A percentile compares a stretch with the other conserved stretches of the same genome.
Conservation (phyloP, 1,284 basidiomycete species). For the Bjerkandera adusta region DNA sequence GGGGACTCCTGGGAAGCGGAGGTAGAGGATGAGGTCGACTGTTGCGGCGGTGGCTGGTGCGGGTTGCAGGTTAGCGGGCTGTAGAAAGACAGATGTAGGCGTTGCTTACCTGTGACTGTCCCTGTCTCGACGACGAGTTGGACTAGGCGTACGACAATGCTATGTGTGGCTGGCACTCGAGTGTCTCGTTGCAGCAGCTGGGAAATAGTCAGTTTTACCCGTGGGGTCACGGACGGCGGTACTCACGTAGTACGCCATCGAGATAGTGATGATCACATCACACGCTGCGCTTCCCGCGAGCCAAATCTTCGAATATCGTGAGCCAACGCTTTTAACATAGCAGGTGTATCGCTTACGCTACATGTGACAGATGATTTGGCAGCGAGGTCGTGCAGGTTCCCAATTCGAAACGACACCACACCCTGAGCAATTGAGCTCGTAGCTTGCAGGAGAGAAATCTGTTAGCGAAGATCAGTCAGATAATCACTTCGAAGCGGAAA, state of each 20-base stretch:
- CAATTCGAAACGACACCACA: background rate
- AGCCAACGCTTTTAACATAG: too few species aligned
- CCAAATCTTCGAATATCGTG: slow-evolving; percentile 2
- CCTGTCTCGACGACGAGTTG: background rate
- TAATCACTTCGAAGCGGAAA: background rate
- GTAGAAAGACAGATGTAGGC: too few species aligned
- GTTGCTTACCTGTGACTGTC: background rate
- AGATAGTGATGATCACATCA: background rate
- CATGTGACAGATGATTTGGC: background rate
- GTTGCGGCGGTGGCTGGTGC: background rate
- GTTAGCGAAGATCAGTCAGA: background rate
- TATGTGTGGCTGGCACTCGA: background rate
- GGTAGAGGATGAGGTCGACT: slow-evolving; percentile 1
- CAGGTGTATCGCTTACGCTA: too few species aligned
- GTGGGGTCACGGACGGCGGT: background rate
- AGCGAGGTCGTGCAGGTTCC: background rate
- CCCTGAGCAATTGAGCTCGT: background rate
- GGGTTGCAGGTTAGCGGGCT: background rate
- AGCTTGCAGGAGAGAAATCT: slow-evolving; percentile 3
- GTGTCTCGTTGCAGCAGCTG: background rate
- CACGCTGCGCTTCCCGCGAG: slow-evolving; percentile 3
- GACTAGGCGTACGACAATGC: background rate
- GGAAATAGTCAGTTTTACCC: too few species aligned
- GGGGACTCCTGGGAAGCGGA: background rate
- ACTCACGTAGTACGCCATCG: slow-evolving; percentile 2